phyloP scores from a whole-genome alignment of 2,329 filamentous ascomycete genomes.

The Phyllosticta capitalensis region DNA sequence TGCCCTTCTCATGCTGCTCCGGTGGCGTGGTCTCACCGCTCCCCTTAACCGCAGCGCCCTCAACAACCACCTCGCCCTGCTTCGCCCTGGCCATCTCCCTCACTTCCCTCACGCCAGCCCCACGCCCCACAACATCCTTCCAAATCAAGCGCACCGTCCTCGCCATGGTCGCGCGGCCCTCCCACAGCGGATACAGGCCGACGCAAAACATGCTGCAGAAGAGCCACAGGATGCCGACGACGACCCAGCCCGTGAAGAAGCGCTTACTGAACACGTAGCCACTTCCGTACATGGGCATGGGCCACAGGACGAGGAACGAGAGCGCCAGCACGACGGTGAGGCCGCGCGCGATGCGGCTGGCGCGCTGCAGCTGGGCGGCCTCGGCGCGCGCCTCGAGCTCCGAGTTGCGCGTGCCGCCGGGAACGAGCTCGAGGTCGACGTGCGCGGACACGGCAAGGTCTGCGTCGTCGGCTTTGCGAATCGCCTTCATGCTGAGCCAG shows the following conservation, averaged over 20 bases:
- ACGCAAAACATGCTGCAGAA: constrained; percentile 65
- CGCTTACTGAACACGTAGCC: constrained; percentile 72
- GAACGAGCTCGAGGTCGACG: constrained; percentile 51
- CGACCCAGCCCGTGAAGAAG: constrained; percentile 77
- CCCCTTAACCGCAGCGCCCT: background rate
- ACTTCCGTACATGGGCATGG: constrained; percentile 81
- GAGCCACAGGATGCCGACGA: constrained; percentile 61
- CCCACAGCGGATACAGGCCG: constrained; percentile 71
- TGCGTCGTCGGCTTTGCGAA: constrained; percentile 69
- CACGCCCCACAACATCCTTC: constrained; percentile 40
- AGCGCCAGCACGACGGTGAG: constrained; percentile 58
- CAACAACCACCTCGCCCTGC: background rate
- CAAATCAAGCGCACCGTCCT: constrained; percentile 53
- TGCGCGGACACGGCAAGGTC: constrained; percentile 51
- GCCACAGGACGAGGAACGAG: constrained; percentile 72
- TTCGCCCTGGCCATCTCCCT: background rate
- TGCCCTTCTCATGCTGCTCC: background rate
- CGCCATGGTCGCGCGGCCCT: constrained; percentile 60
- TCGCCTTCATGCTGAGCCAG: constrained; percentile 73
- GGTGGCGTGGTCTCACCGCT: background rate
- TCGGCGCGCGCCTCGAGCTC: constrained; percentile 19
- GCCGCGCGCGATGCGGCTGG: constrained; percentile 43
- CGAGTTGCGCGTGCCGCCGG: constrained; percentile 28
- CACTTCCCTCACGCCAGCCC: background rate
- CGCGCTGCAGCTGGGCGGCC: constrained; percentile 32